phyloP scores from a whole-genome alignment of 768 basidiomycete species.

The Podaxis mareebaensis region DNA sequence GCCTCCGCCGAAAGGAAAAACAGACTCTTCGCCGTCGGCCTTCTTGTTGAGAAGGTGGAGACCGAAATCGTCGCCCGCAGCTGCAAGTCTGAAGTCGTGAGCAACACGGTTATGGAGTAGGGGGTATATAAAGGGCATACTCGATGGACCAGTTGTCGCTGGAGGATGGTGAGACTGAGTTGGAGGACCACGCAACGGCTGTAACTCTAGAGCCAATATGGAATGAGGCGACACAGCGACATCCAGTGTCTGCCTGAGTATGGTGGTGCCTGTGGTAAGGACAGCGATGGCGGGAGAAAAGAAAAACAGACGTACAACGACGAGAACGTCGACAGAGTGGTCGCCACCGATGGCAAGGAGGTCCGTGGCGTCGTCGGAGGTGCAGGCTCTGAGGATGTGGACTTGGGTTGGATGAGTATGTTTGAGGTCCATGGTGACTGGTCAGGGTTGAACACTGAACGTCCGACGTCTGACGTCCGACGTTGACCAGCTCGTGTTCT shows the following conservation, averaged over 20 bases:
- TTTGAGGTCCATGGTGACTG: conserved; percentile 52
- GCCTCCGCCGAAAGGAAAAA: conserved; percentile 77
- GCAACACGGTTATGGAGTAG: neutral
- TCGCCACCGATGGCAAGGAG: conserved; percentile 75
- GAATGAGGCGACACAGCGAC: conserved; percentile 64
- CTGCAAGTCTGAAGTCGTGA: conserved; percentile 52
- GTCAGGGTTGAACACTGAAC: conserved; percentile 11
- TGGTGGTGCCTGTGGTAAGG: neutral
- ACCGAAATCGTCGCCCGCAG: conserved; percentile 67
- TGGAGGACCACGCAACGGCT: conserved; percentile 77
- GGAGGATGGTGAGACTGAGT: conserved; percentile 62
- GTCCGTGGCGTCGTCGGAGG: conserved; percentile 63
- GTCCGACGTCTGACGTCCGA: conserved; percentile 8
- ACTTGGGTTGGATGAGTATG: conserved; percentile 63
- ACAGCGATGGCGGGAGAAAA: conserved; percentile 11
- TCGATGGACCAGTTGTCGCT: conserved; percentile 72
- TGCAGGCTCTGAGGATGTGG: conserved; percentile 61
- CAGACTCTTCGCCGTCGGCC: conserved; percentile 43
- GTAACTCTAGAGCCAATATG: conserved; percentile 71
- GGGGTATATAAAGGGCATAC: conserved; percentile 38
- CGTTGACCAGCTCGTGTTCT: conserved; percentile 13
- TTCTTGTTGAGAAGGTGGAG: conserved; percentile 70
- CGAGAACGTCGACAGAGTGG: conserved; percentile 69
- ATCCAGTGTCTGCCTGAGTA: conserved; percentile 42
- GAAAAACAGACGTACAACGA: conserved; percentile 47